phyloP scores from a whole-genome alignment of 768 basidiomycete genomes.

The Boletus subcaerulescens region DNA sequence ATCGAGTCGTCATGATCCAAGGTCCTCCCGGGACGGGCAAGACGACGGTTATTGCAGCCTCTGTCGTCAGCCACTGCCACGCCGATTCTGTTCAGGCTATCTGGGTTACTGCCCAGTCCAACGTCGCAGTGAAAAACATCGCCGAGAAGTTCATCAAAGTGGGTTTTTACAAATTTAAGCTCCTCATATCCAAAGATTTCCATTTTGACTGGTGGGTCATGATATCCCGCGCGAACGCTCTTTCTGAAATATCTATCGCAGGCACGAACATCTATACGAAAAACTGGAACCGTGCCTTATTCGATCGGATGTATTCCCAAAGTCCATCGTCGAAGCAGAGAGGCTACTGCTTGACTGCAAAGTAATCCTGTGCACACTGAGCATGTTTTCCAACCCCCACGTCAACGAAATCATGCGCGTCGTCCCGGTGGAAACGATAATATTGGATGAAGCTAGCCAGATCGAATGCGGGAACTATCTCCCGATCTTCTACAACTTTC shows the following conservation, averaged over 20 bases:
- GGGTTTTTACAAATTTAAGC: slow-evolving; percentile 34
- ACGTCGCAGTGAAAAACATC: slow-evolving; percentile 54
- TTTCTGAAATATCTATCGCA: slow-evolving; percentile 12
- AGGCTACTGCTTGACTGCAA: slow-evolving; percentile 28
- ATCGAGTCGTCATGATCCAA: slow-evolving; percentile 28
- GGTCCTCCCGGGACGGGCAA: slow-evolving; percentile 46
- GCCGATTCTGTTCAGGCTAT: slow-evolving; percentile 17
- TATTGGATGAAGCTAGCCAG: slow-evolving; percentile 49
- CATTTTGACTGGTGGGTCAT: slow-evolving; percentile 42
- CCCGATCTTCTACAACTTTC: slow-evolving; percentile 31
- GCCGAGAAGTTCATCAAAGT: slow-evolving; percentile 40
- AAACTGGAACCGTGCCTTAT: slow-evolving; percentile 35
- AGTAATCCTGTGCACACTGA: slow-evolving; percentile 47
- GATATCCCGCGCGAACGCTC: not conserved
- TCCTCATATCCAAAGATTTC: slow-evolving; percentile 47
- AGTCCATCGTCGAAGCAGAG: slow-evolving; percentile 10
- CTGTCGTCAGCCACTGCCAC: slow-evolving; percentile 23
- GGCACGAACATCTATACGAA: slow-evolving; percentile 52
- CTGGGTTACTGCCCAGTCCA: slow-evolving; percentile 48
- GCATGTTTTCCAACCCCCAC: slow-evolving; percentile 39
- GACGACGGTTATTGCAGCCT: slow-evolving; percentile 42
- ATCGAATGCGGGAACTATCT: slow-evolving; percentile 43
- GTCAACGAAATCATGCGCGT: slow-evolving; percentile 18
- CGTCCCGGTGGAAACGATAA: slow-evolving; percentile 36
- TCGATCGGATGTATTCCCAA: slow-evolving; percentile 32